Conservation (phyloP, 2,329 filamentous ascomycete species). For the Bipolaris cookei region DNA sequence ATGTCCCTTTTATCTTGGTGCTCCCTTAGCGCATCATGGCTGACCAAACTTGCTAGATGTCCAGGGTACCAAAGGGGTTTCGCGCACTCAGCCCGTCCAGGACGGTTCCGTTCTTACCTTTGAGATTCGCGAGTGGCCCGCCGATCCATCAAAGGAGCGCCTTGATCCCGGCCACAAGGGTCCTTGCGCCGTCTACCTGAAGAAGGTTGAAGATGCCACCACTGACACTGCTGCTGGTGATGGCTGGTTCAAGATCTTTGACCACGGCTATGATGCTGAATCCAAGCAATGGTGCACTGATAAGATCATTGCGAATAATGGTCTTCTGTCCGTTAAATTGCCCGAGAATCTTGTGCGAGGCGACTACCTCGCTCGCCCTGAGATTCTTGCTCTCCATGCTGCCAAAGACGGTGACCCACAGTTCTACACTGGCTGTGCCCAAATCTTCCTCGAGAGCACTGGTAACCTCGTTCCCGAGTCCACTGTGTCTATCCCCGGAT, state of each 20-base stretch:
- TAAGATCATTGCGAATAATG: slow-evolving; percentile 68
- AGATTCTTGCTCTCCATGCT: slow-evolving; percentile 72
- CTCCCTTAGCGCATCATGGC: neutral
- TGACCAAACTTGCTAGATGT: slow-evolving; percentile 48
- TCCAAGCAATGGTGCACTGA: slow-evolving; percentile 72
- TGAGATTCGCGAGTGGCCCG: slow-evolving; percentile 68
- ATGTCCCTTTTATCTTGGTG: slow-evolving; percentile 35
- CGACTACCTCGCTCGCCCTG: slow-evolving; percentile 74
- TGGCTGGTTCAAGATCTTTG: slow-evolving; percentile 82
- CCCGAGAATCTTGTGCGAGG: slow-evolving; percentile 67
- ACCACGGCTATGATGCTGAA: slow-evolving; percentile 67
- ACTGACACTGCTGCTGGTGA: slow-evolving; percentile 60
- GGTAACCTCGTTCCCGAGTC: slow-evolving; percentile 58
- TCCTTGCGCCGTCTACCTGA: slow-evolving; percentile 76
- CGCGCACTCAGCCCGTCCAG: slow-evolving; percentile 54
- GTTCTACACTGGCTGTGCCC: slow-evolving; percentile 75
- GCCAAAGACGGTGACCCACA: slow-evolving; percentile 64
- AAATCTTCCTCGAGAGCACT: slow-evolving; percentile 66
- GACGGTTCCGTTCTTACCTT: slow-evolving; percentile 68
- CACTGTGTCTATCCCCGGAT: slow-evolving; percentile 70
- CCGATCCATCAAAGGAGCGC: slow-evolving; percentile 60
- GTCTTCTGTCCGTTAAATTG: slow-evolving; percentile 67
- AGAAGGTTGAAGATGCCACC: slow-evolving; percentile 66
- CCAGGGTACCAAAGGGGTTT: slow-evolving; percentile 57
- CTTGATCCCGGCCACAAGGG: slow-evolving; percentile 70